Evolutionary conservation across 2,329 filamentous ascomycete species (phyloP).

Genomic region (Rhynchosporium graminicola): DNA sequence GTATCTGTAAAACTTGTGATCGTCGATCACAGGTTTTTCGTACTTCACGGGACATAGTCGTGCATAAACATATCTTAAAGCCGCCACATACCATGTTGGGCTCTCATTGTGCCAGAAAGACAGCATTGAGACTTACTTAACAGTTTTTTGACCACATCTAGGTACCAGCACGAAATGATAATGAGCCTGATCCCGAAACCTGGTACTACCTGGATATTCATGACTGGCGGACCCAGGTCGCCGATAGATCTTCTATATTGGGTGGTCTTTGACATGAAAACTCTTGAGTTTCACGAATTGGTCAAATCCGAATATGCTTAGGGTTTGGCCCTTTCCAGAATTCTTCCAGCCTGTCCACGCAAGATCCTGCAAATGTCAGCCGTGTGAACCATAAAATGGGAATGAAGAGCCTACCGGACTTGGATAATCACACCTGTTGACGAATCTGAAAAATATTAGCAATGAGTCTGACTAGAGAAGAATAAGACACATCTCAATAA

Average conservation of each 20-base stretch:
- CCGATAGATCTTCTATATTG: conserved; percentile 45
- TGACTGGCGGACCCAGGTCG: conserved; percentile 13
- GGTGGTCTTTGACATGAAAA: conserved; percentile 85
- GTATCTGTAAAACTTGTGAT: conserved; percentile 9
- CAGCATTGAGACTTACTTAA: conserved; percentile 10
- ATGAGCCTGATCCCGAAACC: conserved; percentile 15
- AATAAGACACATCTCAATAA: too few species aligned
- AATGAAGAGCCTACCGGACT: conserved; percentile 68
- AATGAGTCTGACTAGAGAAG: too few species aligned
- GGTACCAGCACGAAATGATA: conserved; percentile 9
- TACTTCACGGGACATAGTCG: background rate
- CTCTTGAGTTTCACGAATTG: conserved; percentile 97
- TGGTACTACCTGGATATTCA: conserved; percentile 19
- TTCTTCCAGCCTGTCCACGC: conserved; percentile 99
- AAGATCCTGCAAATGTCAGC: conserved; percentile 63
- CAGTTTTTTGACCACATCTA: conserved; percentile 17
- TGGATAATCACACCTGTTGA: conserved; percentile 91
- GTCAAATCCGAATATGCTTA: conserved; percentile 90
- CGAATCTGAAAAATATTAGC: conserved; percentile 53
- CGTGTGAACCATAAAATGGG: conserved; percentile 20
- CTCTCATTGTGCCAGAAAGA: background rate
- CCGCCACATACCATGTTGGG: conserved; percentile 15
- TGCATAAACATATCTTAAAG: background rate
- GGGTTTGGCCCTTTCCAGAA: conserved; percentile 85
- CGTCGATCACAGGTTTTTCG: conserved; percentile 1